These are phyloP conservation scores for Flaveria sonorensis DNA, from an alignment of 129 eudicot species.

Conservation along the genomic window DNA sequence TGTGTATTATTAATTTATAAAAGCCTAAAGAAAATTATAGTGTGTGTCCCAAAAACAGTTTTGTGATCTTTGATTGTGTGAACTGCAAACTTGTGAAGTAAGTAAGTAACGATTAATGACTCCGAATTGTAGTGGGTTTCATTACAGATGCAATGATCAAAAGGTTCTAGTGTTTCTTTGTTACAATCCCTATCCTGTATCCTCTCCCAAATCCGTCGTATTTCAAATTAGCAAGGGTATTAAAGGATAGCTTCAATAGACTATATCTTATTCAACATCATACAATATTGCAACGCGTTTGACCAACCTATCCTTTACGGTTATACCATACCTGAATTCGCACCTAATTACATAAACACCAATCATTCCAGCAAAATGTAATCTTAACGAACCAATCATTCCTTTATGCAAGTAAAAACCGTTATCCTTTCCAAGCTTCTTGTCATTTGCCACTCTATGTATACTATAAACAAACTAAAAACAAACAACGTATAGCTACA, in stretches of 20 bases:
- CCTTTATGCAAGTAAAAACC: no score
- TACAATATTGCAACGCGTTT: not conserved
- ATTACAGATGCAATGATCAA: not conserved
- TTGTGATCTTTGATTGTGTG: not conserved
- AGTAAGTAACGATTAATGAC: not conserved
- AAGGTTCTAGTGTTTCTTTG: not conserved
- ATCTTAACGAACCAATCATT: not conserved
- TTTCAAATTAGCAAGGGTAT: slow-evolving; percentile 4
- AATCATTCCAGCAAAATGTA: not conserved
- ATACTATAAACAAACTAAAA: not conserved
- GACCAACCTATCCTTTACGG: slow-evolving; percentile 11
- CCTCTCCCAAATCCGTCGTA: slow-evolving; percentile 14
- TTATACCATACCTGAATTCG: slow-evolving; percentile 4
- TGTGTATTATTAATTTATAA: not conserved
- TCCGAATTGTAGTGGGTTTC: not conserved
- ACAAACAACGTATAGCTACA: not conserved
- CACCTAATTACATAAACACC: slow-evolving; percentile 8
- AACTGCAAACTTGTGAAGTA: not conserved
- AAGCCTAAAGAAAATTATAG: not conserved
- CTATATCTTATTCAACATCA: slow-evolving; percentile 6
- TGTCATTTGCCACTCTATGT: slow-evolving; percentile 1
- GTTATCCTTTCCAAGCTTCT: slow-evolving; percentile 18
- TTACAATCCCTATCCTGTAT: not conserved
- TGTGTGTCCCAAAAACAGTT: not conserved
- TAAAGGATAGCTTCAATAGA: not conserved